Conservation (phyloP, 345 rosid genomes). For the Lepidium aucheri region DNA sequence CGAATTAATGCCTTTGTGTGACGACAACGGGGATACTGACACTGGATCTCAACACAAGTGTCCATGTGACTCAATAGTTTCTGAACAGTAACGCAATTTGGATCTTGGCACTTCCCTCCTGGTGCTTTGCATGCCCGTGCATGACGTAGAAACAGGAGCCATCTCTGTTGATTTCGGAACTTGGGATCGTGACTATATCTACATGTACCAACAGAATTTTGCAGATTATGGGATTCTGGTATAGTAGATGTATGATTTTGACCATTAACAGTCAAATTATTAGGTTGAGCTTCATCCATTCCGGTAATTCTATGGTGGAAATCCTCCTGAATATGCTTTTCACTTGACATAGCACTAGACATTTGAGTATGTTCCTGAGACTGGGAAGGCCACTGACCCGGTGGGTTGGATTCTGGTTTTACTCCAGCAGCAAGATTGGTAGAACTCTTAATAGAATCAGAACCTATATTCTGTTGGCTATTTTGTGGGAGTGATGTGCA, state of each 20-base stretch:
- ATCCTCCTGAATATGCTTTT: slow-evolving; percentile 69
- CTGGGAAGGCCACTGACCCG: slow-evolving; percentile 57
- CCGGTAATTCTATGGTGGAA: slow-evolving; percentile 64
- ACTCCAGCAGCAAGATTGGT: slow-evolving; percentile 39
- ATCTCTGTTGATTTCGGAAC: slow-evolving; percentile 62
- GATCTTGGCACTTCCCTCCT: slow-evolving; percentile 71
- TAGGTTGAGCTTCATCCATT: slow-evolving; percentile 72
- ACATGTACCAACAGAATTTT: slow-evolving; percentile 34
- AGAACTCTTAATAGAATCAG: slow-evolving; percentile 46
- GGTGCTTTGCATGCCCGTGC: slow-evolving; percentile 74
- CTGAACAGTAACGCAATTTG: slow-evolving; percentile 53
- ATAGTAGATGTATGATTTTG: slow-evolving; percentile 38
- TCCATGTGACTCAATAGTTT: slow-evolving; percentile 75
- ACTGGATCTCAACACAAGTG: slow-evolving; percentile 44
- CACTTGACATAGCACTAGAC: slow-evolving; percentile 42
- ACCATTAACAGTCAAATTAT: slow-evolving; percentile 42
- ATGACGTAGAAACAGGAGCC: slow-evolving; percentile 88
- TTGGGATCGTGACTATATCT: slow-evolving; percentile 48
- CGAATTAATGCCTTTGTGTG: slow-evolving; percentile 54
- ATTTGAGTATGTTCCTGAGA: slow-evolving; percentile 44
- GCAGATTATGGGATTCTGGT: slow-evolving; percentile 36
- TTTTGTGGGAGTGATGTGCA: slow-evolving; percentile 41
- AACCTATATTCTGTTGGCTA: slow-evolving; percentile 45
- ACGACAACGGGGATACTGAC: slow-evolving; percentile 71
- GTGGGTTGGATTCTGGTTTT: slow-evolving; percentile 44